Percentiles rank a stretch among this genome's conserved stretches.
phyloP scores from a whole-genome alignment of 2,329 filamentous ascomycete species.

The Penicillium brevicompactum region DNA sequence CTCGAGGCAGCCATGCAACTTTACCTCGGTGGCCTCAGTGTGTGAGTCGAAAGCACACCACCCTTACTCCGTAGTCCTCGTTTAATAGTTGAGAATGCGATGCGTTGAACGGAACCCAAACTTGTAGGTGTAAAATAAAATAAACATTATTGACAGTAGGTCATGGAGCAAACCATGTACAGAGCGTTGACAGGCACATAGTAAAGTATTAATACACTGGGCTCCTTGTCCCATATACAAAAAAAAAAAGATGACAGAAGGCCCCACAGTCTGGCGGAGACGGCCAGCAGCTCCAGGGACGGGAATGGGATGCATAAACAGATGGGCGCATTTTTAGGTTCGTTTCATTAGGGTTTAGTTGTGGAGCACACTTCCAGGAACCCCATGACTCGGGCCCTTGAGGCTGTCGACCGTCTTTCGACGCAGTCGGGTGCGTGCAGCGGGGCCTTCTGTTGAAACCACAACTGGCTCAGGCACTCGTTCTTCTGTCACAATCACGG shows the following conservation, averaged over 20 bases:
- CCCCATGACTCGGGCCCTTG: conserved; percentile 40
- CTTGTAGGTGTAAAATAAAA: conserved; percentile 5
- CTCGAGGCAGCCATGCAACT: no score
- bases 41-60: no score
- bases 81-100: not conserved
- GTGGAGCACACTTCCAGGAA: conserved; percentile 45
- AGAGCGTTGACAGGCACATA: conserved; percentile 28
- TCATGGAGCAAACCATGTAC: conserved; percentile 26
- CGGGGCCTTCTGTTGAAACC: conserved; percentile 27
- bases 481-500: conserved; percentile 6
- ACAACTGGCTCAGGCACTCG: conserved; percentile 26
- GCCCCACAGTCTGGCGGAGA: conserved; percentile 26
- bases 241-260: conserved; percentile 14
- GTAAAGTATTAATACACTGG: conserved; percentile 38
- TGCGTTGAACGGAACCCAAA: not conserved
- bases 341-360: conserved; percentile 24
- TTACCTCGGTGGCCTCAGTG: no score
- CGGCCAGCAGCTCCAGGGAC: conserved; percentile 35
- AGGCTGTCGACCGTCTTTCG: conserved; percentile 42
- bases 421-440: conserved; percentile 36
- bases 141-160: conserved; percentile 29
- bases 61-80: not conserved
- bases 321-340: conserved; percentile 11
- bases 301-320: conserved; percentile 16
- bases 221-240: conserved; percentile 23